A percentile compares a stretch with the other conserved stretches of the same genome.
Evolutionary conservation across 108 stramenopile species (phyloP).

Genomic region (Parietichytrium sp.): DNA sequence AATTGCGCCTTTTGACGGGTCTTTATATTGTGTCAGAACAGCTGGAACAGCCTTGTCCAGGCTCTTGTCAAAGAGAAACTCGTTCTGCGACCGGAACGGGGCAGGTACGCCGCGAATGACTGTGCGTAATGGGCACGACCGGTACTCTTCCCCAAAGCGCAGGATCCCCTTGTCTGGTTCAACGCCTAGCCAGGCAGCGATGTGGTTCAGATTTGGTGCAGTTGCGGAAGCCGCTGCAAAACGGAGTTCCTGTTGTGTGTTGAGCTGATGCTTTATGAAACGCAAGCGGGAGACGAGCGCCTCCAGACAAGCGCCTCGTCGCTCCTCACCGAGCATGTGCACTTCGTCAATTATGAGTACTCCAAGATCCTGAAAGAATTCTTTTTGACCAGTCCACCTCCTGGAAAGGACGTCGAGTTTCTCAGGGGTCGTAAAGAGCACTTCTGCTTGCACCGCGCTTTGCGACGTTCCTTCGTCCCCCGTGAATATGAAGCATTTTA

Average conservation of each 20-base stretch:
- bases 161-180: not conserved
- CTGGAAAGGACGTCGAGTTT: not conserved
- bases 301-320: conserved; percentile 81
- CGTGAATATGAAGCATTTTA: conserved; percentile 21
- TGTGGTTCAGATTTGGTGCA: not conserved
- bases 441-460: not conserved
- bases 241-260: not conserved
- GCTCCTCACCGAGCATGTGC: conserved; percentile 79
- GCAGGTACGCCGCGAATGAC: not conserved
- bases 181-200: not conserved
- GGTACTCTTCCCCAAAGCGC: not conserved
- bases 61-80: not conserved
- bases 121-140: conserved; percentile 3
- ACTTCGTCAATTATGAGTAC: conserved; percentile 92
- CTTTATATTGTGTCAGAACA: too few species aligned
- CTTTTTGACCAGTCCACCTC: not conserved
- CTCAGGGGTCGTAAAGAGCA: not conserved
- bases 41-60: not conserved
- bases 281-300: conserved; percentile 89
- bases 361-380: conserved; percentile 47
- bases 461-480: not conserved
- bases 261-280: conserved; percentile 62
- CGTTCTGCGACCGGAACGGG: not conserved
- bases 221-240: conserved; percentile 21
- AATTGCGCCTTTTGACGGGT: too few species aligned